Percentiles rank a stretch among this genome's conserved stretches.
phyloP scores from a whole-genome alignment of 805 yeast species.

The Nakazawaea pomicola region DNA sequence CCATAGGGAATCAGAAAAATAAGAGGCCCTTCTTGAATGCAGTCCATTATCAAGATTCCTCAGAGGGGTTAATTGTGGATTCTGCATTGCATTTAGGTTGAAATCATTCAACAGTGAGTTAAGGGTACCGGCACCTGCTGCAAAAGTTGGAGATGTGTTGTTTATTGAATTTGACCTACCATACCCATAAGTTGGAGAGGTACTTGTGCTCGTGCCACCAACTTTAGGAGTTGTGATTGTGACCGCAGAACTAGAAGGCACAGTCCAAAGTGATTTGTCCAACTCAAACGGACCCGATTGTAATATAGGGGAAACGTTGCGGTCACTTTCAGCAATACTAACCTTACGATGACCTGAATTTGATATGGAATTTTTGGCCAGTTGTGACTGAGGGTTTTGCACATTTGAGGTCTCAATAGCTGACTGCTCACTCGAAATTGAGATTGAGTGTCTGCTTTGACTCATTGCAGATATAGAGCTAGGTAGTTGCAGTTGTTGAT shows the following conservation, averaged over 20 bases:
- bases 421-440: constrained; percentile 12
- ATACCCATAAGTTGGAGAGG: constrained; percentile 3
- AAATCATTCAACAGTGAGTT: constrained; percentile 1
- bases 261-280: constrained; percentile 11
- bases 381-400: no score
- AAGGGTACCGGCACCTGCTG: background rate
- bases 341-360: background rate
- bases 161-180: background rate
- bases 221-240: no score
- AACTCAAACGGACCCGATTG: constrained; percentile 10
- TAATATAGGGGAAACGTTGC: constrained; percentile 9
- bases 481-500: background rate
- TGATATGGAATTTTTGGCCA: no score
- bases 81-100: constrained; percentile 1
- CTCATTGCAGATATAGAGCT: constrained; percentile 1
- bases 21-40: constrained; percentile 19
- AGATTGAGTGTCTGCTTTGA: constrained; percentile 4
- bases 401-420: constrained; percentile 9
- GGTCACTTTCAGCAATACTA: constrained; percentile 11
- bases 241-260: background rate
- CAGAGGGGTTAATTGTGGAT: constrained; percentile 7
- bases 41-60: no score
- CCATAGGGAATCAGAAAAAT: constrained; percentile 18
- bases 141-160: constrained; percentile 7
- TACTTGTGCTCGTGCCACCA: no score